A percentile compares a stretch with the other conserved stretches of the same genome.
phyloP scores from a whole-genome alignment of 305 asterid genomes.

The Solanum aculeatissimum region DNA sequence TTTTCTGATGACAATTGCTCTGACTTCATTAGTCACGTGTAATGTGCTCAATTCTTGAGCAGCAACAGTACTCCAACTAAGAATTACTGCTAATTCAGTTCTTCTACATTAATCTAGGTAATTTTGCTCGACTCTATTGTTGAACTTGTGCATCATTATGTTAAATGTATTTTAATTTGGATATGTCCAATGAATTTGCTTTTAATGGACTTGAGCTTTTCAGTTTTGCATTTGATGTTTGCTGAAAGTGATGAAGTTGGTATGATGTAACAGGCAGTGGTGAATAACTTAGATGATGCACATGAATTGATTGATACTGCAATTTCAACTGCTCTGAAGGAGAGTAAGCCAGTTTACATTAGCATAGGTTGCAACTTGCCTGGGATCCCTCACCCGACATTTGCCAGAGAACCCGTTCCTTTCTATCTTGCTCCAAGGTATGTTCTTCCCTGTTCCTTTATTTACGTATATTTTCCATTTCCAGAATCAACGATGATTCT shows the following conservation, averaged over 20 bases:
- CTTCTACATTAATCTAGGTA: neutral
- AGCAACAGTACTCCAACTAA: neutral
- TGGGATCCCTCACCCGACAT: conserved; percentile 64
- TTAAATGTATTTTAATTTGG: neutral
- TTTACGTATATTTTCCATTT: neutral
- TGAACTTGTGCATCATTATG: neutral
- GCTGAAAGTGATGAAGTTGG: neutral
- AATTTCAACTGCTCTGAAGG: conserved; percentile 69
- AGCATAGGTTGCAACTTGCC: conserved; percentile 75
- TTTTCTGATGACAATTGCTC: neutral
- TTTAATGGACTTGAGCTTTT: neutral
- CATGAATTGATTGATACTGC: conserved; percentile 80
- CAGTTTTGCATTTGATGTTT: neutral
- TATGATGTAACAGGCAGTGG: conserved; percentile 44
- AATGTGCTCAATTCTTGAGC: neutral
- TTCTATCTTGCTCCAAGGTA: conserved; percentile 62
- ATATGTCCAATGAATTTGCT: neutral
- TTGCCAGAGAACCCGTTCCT: conserved; percentile 71
- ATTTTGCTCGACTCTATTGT: neutral
- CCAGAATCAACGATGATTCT: neutral
- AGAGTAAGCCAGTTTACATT: conserved; percentile 80
- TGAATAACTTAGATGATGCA: conserved; percentile 80
- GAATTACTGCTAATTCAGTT: neutral
- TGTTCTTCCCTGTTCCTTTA: neutral
- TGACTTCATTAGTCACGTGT: neutral